Base-by-base conservation (phyloP, 768 basidiomycete species). In the Cantharellus anzutake region DNA sequence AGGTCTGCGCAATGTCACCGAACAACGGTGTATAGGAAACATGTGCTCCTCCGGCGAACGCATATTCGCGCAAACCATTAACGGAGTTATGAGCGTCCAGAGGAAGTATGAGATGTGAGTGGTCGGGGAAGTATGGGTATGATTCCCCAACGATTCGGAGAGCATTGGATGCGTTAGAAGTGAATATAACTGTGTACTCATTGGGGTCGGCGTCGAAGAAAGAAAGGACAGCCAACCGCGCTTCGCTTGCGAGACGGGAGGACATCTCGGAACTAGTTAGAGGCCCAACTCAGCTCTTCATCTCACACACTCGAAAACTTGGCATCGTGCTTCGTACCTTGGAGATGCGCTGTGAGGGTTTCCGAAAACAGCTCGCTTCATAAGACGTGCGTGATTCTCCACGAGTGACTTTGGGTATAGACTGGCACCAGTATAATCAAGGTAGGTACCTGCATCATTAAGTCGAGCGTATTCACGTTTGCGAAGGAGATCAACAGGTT, bases 121-220 rank as follows among this genome's bases (percentile, higher is more conserved):
- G 78, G n/a, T 73, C 76, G 42, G 71, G 71, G 3, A 67, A 68
- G 66, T 88, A 90, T 0, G 83, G 84, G 64, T 81, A 91, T 0
- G 85, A 74, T 69, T 91, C 87, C 41, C 86, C 88, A 44, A 90
- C 77, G 40, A 91, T 75, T 66, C 88, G 89, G 64, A 91, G 73
- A 0, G 87, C 86, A 3, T 75, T 83, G 4, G 82, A 82, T 4
- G 87, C 83, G 66, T 90, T 90, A 5, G 83, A 71, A 2, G 86
- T 89, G 70, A 89, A 90, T 55, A 90, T 73, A 58, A 89, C 86
- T 5, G 84, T 80, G 67, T 87, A 90, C 4, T 65, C 56, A 0
- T 82, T 84, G 34, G 77, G 74, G 3, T 84, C 76, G 16, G 87
- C 88, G 44, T 76, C 75, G 68, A 91, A 86, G 71, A 86, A 88